Base-by-base conservation (phyloP, 176 grass and related monocot genomes). In the Oryza glumipatula region DNA sequence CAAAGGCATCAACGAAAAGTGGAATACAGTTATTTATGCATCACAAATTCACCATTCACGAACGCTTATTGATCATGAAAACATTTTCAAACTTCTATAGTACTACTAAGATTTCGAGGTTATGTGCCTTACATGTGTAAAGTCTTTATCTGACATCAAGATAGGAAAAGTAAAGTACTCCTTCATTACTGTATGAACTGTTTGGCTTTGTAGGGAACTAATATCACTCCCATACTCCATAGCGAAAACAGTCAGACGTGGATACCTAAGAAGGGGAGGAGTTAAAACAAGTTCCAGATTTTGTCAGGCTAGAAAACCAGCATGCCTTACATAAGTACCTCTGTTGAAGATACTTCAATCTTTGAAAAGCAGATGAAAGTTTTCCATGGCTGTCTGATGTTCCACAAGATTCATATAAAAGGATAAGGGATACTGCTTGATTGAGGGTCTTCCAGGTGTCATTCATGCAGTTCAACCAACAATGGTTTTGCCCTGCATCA, bases 291-390 rank as follows among this genome's bases (percentile, higher is more conserved):
- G 16, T 44, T 74, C 13, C 41, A 83, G 4, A 73, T 49, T 85
- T 51, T 28, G 58, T 4, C 10, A 72, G 47, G 49, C 22, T 72
- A 68, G 69, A 86, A 84, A 63, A 11, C 39, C 36, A 10, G 26
- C 4, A 21, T 15, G 67, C 38, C 84, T 60, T 47, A 64, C 47
- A 79, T 47, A 70, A 74, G 21, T 84, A 92, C 91, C 91, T 92
- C 72, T 77, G 91, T 78, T 89, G 91, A 89, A 89, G 46, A 83
- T 89, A 84, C 65, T 92, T 92, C 48, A 92, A 70, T 52, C 81
- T 87, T 80, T 39, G 76, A 73, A 92, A 87, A 72, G 83, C 73
- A 44, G 52, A 51, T 81, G 76, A 80, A 73, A 61, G 21, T 68
- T 89, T 83, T 28, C 0, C 4, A 1, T 64, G 70, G 13, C 67